Evolutionary conservation across 495 filamentous ascomycete species (phyloP).

Genomic region (Aspergillus kassunensis): DNA sequence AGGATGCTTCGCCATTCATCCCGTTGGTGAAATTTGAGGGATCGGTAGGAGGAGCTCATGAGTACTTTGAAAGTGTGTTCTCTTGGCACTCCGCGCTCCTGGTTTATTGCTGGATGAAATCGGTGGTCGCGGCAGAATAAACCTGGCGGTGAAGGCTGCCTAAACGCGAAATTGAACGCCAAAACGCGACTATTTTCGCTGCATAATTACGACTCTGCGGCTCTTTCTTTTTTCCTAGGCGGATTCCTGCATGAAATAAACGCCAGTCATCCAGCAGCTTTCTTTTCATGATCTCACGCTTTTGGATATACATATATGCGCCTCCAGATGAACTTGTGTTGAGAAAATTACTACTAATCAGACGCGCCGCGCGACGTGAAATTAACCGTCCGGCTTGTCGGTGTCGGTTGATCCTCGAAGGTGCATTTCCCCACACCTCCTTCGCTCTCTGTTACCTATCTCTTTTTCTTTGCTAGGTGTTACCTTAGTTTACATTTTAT

Average conservation of each 20-base stretch:
- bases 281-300: not conserved
- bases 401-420: conserved; percentile 24
- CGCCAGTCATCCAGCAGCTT: not conserved
- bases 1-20: conserved; percentile 58
- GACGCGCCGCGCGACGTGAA: conserved; percentile 32
- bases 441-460: conserved; percentile 12
- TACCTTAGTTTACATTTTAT: conserved; percentile 8
- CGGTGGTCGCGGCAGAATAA: not conserved
- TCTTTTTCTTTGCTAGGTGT: conserved; percentile 4
- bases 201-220: not conserved
- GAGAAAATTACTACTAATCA: too few relatives aligned
- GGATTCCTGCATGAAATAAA: conserved; percentile 5
- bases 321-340: too few relatives aligned
- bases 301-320: conserved; percentile 6
- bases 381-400: conserved; percentile 20
- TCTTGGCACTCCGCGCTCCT: too few relatives aligned
- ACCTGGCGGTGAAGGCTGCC: not conserved
- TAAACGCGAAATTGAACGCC: conserved; percentile 5
- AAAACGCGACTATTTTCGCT: conserved; percentile 22
- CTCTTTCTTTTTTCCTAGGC: not conserved
- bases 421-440: conserved; percentile 27
- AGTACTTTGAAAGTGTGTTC: too few relatives aligned
- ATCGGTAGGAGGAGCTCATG: too few relatives aligned
- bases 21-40: not conserved
- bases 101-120: too few relatives aligned